phyloP scores from a whole-genome alignment of 1,284 basidiomycete genomes.

The Rhodotorula sp. region DNA sequence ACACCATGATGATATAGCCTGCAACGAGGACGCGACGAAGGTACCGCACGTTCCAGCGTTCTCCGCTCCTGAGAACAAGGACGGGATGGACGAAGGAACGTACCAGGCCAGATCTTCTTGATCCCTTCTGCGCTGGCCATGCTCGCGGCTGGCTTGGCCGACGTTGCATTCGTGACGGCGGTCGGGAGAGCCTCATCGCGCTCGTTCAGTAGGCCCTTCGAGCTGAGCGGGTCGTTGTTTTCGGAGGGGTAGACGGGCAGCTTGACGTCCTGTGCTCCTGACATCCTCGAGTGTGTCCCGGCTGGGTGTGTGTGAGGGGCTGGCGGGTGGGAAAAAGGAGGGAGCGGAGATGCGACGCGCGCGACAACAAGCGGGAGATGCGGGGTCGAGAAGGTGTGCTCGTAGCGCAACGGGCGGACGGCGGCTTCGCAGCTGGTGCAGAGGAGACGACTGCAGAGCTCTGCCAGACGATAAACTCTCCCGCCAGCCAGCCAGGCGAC shows the following conservation, averaged over 20 bases:
- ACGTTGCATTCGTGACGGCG: slow-evolving; percentile 3
- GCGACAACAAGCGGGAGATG: neutral
- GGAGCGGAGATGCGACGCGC: neutral
- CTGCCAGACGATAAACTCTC: too few species aligned
- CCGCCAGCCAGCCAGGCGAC: too few species aligned
- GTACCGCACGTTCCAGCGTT: neutral
- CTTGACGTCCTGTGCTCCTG: slow-evolving; percentile 29
- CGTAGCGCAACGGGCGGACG: too few species aligned
- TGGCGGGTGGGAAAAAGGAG: neutral
- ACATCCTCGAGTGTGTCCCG: slow-evolving; percentile 13
- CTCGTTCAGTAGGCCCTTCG: slow-evolving; percentile 20
- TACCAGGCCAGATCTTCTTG: slow-evolving; percentile 42
- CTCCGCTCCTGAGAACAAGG: neutral
- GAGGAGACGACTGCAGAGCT: too few species aligned
- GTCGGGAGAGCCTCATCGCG: slow-evolving; percentile 4
- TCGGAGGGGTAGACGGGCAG: slow-evolving; percentile 31
- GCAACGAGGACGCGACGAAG: neutral
- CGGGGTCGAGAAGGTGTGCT: neutral
- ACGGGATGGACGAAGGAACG: neutral
- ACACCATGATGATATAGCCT: slow-evolving; percentile 43
- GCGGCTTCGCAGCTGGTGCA: too few species aligned
- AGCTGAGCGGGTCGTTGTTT: slow-evolving; percentile 25
- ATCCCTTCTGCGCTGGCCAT: slow-evolving; percentile 9
- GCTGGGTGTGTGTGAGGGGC: neutral
- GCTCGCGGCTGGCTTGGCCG: neutral